Evolutionary conservation across 805 yeast genomes (phyloP), one percentile per base, ranked within the genome.

Genomic region (Candida ascalaphidarum): DNA sequence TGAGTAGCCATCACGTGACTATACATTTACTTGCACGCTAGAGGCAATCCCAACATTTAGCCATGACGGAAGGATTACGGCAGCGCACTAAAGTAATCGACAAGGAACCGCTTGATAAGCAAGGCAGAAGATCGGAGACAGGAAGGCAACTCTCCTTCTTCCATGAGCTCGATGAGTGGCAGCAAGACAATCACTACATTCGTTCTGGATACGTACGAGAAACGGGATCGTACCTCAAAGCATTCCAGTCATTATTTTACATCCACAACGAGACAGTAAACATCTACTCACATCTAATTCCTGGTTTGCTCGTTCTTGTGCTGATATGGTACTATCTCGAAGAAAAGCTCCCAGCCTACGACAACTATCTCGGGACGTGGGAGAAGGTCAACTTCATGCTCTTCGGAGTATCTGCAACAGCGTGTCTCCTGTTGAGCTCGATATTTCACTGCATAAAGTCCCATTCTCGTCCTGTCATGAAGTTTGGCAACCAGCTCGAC

Each of bases 241-340:
- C 81, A 33, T 32, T 74, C 11, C 39, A 55, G 22, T 68, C 81
- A 2, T 48, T 80, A 25, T 38, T 59, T 6, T 73, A 70, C 38
- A 37, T 76, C 23, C 85, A 81, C 52, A 81, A 81, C 40, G 92
- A 81, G 50, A 58, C 84, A 0, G 75, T 78, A 12, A 81, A 81
- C 46, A 76, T 81, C 14, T 80, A 77, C 54, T 52, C 80, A 3
- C 92, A 81, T 44, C 50, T 81, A 33, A 26, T 72, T 2, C 79
- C 79, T 0, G 41, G 65, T 2, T 21, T 50, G 1, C 26, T 59
- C 1, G 55, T 58, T 1, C 40, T 58, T n/a, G 35, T 27, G n/a
- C 21, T 32, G 2, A 36, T 55, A 1, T 21, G 36, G 25, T 26
- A 43, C 39, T 43, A 65, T 46, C 20, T 53, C 35, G 49, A 34